Conservation (phyloP, 2,329 filamentous ascomycete species). For the Lasiodiplodia sp. region DNA sequence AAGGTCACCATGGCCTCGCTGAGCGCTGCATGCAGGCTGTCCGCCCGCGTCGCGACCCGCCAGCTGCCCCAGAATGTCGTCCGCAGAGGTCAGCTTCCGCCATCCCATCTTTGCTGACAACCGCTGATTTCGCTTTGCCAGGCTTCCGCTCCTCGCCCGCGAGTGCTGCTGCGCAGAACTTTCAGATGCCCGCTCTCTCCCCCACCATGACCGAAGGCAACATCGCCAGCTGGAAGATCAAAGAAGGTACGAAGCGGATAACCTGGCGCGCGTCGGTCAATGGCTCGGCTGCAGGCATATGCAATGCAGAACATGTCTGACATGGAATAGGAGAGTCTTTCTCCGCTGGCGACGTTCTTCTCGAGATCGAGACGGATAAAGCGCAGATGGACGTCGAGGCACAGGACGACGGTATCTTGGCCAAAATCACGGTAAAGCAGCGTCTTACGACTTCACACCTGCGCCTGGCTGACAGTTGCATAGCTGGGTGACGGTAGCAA, state of each 20-base stretch:
- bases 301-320: slow-evolving; percentile 33
- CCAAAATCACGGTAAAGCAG: slow-evolving; percentile 73
- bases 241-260: slow-evolving; percentile 67
- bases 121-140: slow-evolving; percentile 42
- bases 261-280: slow-evolving; percentile 10
- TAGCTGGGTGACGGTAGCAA: slow-evolving; percentile 74
- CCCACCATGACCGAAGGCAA: slow-evolving; percentile 95
- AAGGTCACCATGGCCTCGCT: slow-evolving; percentile 67
- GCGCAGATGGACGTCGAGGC: slow-evolving; percentile 95
- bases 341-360: slow-evolving; percentile 81
- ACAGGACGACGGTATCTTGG: slow-evolving; percentile 84
- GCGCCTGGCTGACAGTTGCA: slow-evolving; percentile 15
- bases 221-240: slow-evolving; percentile 84
- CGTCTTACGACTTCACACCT: not conserved
- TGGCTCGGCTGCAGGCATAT: not conserved
- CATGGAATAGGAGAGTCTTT: slow-evolving; percentile 69
- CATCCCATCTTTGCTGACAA: slow-evolving; percentile 24
- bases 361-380: slow-evolving; percentile 95
- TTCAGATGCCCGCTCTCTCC: slow-evolving; percentile 89
- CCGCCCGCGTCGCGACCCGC: slow-evolving; percentile 65
- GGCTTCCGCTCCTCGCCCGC: slow-evolving; percentile 70
- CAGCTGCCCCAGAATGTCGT: slow-evolving; percentile 62
- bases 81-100: slow-evolving; percentile 63
- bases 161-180: slow-evolving; percentile 79
- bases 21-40: slow-evolving; percentile 68